phyloP scores from a whole-genome alignment of 768 basidiomycete genomes.

The Suillus subluteus region DNA sequence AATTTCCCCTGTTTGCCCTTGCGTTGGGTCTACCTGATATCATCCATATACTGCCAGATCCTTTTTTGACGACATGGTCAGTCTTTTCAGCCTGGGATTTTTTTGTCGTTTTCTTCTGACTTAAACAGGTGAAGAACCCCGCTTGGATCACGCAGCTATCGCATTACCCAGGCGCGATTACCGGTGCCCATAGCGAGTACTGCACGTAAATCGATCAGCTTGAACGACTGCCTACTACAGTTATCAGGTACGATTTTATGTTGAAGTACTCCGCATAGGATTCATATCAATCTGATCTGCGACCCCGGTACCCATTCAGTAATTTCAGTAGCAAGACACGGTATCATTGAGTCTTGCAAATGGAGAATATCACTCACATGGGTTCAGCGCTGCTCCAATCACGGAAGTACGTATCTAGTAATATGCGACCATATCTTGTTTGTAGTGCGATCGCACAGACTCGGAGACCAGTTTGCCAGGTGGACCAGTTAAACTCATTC shows the following conservation, averaged over 20 bases:
- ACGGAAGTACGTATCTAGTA: conserved; percentile 48
- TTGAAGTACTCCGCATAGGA: conserved; percentile 8
- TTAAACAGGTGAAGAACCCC: conserved; percentile 43
- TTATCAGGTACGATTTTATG: conserved; percentile 54
- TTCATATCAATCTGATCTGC: conserved; percentile 13
- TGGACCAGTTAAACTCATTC: conserved; percentile 55
- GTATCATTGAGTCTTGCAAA: conserved; percentile 49
- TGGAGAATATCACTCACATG: conserved; percentile 39
- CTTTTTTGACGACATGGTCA: conserved; percentile 76
- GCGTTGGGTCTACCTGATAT: conserved; percentile 68
- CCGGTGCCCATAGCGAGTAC: conserved; percentile 82
- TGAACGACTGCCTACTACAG: conserved; percentile 33
- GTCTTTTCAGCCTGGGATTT: conserved; percentile 12
- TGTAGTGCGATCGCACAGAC: conserved; percentile 31
- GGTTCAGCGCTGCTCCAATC: conserved; percentile 40
- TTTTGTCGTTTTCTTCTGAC: not conserved
- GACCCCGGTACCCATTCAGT: conserved; percentile 43
- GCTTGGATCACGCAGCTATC: not conserved
- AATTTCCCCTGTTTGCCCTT: conserved; percentile 71
- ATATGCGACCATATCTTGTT: not conserved
- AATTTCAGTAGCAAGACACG: conserved; percentile 73
- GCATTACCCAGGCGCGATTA: not conserved
- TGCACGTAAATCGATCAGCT: conserved; percentile 10
- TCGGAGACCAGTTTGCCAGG: conserved; percentile 65
- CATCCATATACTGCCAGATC: conserved; percentile 37